Evolutionary conservation across 2,329 filamentous ascomycete genomes (phyloP).

Genomic region (Emmonsia crescens): DNA sequence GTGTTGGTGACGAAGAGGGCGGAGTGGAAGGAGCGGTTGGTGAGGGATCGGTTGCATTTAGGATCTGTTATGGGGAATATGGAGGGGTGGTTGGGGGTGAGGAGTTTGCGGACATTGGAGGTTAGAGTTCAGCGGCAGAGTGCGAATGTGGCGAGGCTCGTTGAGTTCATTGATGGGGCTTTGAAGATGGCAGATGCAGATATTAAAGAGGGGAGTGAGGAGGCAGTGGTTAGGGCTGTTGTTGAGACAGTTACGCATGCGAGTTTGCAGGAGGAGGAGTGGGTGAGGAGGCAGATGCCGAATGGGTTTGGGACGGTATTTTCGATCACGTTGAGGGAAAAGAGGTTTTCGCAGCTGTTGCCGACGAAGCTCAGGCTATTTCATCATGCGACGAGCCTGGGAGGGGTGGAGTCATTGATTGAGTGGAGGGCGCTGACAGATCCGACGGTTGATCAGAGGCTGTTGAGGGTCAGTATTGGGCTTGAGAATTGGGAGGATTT

Average conservation of each 20-base stretch:
- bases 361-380: conserved; percentile 74
- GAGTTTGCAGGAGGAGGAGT: conserved; percentile 61
- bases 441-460: conserved; percentile 53
- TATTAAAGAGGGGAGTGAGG: conserved; percentile 31
- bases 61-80: conserved; percentile 80
- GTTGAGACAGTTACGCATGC: conserved; percentile 62
- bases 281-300: conserved; percentile 83
- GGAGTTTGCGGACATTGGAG: conserved; percentile 76
- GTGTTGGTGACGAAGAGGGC: conserved; percentile 56
- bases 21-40: conserved; percentile 51
- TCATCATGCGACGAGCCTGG: conserved; percentile 88
- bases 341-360: conserved; percentile 52
- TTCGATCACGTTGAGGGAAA: conserved; percentile 54
- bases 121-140: conserved; percentile 70
- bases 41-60: conserved; percentile 60
- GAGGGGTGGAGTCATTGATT: conserved; percentile 88
- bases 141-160: conserved; percentile 56
- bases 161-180: conserved; percentile 56
- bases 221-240: conserved; percentile 39
- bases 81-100: conserved; percentile 84
- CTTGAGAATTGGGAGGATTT: conserved; percentile 82
- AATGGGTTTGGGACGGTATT: conserved; percentile 85
- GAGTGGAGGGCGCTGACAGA: conserved; percentile 95
- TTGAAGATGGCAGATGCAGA: conserved; percentile 29
- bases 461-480: conserved; percentile 76